These are phyloP conservation scores for Saksenaea oblongispora DNA, from an alignment of 371 early-diverging fungal genomes.

Conservation along the genomic window DNA sequence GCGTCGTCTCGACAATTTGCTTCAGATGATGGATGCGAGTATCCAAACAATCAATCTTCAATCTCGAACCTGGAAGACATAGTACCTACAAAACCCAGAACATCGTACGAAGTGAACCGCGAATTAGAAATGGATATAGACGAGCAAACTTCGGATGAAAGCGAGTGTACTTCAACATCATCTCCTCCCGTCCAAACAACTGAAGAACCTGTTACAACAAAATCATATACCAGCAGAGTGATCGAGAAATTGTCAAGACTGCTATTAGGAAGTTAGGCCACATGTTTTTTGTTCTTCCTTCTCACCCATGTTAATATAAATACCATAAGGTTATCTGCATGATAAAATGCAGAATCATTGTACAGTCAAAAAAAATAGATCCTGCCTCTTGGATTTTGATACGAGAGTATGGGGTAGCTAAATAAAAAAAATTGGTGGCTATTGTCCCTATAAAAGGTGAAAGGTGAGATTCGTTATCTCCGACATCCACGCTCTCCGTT, in stretches of 20 bases:
- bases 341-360: background rate
- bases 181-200: background rate
- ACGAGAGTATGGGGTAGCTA: background rate
- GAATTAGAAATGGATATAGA: slow-evolving; percentile 9
- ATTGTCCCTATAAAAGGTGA: too few species aligned
- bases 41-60: background rate
- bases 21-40: background rate
- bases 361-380: background rate
- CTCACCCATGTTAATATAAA: background rate
- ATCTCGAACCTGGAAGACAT: background rate
- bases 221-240: background rate
- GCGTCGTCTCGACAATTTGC: background rate
- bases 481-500: too few species aligned
- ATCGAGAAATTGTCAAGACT: background rate
- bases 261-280: background rate
- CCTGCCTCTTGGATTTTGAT: background rate
- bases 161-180: background rate
- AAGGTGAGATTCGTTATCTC: too few species aligned
- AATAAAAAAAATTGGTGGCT: too few species aligned
- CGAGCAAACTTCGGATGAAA: slow-evolving; percentile 2
- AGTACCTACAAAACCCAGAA: background rate
- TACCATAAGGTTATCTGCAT: background rate
- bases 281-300: background rate
- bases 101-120: background rate
- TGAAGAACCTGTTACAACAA: background rate